Base-by-base conservation (phyloP, 2,329 filamentous ascomycete genomes). In the Pseudogymnoascus sp. region DNA sequence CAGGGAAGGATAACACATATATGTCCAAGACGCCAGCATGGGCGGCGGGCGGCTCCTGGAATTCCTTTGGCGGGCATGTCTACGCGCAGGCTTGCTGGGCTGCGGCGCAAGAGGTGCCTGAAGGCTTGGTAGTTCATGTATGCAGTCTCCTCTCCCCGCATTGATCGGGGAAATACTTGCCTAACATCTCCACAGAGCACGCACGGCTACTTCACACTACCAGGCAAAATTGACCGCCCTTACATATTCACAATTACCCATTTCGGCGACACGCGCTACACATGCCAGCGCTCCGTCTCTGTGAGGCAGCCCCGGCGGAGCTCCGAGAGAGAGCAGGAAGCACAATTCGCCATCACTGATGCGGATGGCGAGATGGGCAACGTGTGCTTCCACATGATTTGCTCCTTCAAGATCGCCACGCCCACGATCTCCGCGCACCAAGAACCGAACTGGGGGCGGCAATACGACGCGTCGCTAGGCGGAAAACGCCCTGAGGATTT, bases 121-220 rank as follows among this genome's bases (percentile, higher is more conserved):
- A 74, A 14, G 69, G 70, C 5, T 68, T 74, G 37, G 74, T 75
- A 29, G 73, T 79, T 59, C 78, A 80, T 70, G 78, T 79, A 73
- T 64, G 76, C 69, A n/a, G 26, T 47, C n/a, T 6, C 29, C 53
- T 64, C 10, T 63, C 47, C 35, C n/a, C 35, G 14, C 16, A 42
- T 38, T 61, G 31, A 37, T 59, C 50, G 11, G 31, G 26, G 5
- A 53, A 61, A n/a, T 31, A 31, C 4, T 14, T 62, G 4, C 3
- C 19, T 62, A 13, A 29, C 47, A 37, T 6, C 5, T 24, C 26
- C 6, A 35, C 47, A 64, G 59, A 64, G 62, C 7, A 81, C 85
- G 21, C 80, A 84, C 67, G 82, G 81, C 7, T 81, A 78, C 68
- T 86, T 85, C 68, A 80, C 80, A 2, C 76, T 79, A 21, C 73